Evolutionary conservation across 2,329 filamentous ascomycete species (phyloP).

Genomic region (Trichoderma sp.): DNA sequence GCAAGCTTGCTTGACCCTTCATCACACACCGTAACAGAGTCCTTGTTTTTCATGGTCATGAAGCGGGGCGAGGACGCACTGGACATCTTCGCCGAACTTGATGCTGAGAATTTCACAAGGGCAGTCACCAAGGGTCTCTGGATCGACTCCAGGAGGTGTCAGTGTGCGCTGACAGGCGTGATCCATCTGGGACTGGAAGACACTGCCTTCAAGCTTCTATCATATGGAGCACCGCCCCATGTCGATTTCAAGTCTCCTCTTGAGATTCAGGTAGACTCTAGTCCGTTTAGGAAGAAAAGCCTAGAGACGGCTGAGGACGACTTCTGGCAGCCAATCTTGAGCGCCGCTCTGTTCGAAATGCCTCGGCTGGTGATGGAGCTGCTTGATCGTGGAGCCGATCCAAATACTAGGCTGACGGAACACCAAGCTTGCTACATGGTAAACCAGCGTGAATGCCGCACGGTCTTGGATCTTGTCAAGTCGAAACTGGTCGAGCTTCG

Average conservation of each 20-base stretch:
- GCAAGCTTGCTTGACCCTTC: constrained; percentile 2
- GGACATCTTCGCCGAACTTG: constrained; percentile 1
- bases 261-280: neutral
- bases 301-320: neutral
- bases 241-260: neutral
- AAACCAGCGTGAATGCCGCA: neutral
- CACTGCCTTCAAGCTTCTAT: neutral
- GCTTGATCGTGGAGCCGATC: constrained; percentile 14
- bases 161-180: neutral
- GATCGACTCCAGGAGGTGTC: neutral
- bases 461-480: constrained; percentile 3
- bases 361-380: constrained; percentile 3
- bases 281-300: neutral
- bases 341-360: constrained; percentile 2
- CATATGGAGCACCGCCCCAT: constrained; percentile 4
- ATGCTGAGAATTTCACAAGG: neutral
- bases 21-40: neutral
- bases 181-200: neutral
- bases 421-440: neutral
- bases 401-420: neutral
- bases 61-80: neutral
- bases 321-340: constrained; percentile 10
- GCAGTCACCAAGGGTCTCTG: neutral
- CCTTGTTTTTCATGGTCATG: neutral
- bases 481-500: neutral